These are phyloP conservation scores for Paspalum vaginatum DNA, from an alignment of 176 grass and related monocot species.

Conservation along the genomic window DNA sequence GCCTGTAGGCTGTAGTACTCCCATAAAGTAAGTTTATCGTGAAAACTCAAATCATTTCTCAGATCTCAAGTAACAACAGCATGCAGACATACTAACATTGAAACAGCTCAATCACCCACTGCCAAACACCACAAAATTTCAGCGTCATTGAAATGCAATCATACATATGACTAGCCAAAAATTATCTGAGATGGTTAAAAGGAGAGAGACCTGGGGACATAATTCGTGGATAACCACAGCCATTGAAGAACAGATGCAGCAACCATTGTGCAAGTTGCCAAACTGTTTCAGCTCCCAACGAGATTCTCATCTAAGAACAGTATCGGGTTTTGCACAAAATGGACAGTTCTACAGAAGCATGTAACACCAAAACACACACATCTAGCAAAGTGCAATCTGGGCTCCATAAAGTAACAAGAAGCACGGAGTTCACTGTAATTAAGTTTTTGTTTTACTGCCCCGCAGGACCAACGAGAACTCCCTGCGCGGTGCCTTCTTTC, in stretches of 20 bases:
- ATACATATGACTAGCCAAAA: neutral
- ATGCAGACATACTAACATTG: no score
- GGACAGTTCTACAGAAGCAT: neutral
- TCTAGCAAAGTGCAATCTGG: constrained; percentile 5
- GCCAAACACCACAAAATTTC: neutral
- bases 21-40: neutral
- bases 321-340: constrained; percentile 13
- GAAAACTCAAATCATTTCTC: neutral
- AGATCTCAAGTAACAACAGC: neutral
- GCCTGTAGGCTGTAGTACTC: no score
- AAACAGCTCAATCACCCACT: neutral
- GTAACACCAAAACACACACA: neutral
- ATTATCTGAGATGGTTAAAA: neutral
- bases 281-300: neutral
- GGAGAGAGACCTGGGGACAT: neutral
- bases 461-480: constrained; percentile 87
- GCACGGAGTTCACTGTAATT: neutral
- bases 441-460: constrained; percentile 6
- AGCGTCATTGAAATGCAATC: neutral
- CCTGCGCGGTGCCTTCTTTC: constrained; percentile 76
- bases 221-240: neutral
- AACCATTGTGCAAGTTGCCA: neutral
- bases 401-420: neutral
- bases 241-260: neutral
- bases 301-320: constrained; percentile 7